phyloP scores from a whole-genome alignment of 2,329 filamentous ascomycete species.

The Epichloe typhina region DNA sequence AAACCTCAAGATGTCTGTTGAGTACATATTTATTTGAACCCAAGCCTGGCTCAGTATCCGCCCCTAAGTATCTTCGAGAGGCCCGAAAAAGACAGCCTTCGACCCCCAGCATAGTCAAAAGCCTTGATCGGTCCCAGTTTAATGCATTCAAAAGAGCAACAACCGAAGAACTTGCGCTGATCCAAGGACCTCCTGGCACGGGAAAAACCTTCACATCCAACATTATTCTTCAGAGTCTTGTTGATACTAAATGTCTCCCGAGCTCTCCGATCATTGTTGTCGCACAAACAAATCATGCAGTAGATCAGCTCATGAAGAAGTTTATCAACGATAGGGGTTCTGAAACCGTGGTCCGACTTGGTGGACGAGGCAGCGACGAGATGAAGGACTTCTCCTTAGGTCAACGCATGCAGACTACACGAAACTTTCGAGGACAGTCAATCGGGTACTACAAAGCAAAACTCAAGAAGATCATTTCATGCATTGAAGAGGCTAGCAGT shows the following conservation, averaged over 20 bases:
- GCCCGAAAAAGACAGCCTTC: not conserved
- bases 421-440: constrained; percentile 10
- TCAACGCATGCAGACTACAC: constrained; percentile 15
- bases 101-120: constrained; percentile 10
- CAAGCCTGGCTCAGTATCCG: constrained; percentile 17
- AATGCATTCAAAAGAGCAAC: constrained; percentile 56
- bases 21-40: constrained; percentile 46
- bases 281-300: constrained; percentile 81
- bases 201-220: constrained; percentile 76
- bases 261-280: constrained; percentile 56
- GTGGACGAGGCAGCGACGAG: constrained; percentile 53
- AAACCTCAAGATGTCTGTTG: constrained; percentile 36
- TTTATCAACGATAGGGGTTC: constrained; percentile 34
- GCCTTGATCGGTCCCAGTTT: constrained; percentile 59
- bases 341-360: constrained; percentile 44
- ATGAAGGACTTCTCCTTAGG: constrained; percentile 51
- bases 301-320: constrained; percentile 66
- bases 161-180: constrained; percentile 56
- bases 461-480: constrained; percentile 6
- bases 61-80: constrained; percentile 16
- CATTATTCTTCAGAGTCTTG: constrained; percentile 38
- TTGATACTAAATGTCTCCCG: constrained; percentile 31
- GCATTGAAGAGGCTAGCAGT: constrained; percentile 7
- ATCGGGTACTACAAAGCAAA: not conserved
- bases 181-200: constrained; percentile 74